These are phyloP conservation scores for Pestalotiopsis sp. DNA, from an alignment of 2,329 filamentous ascomycete genomes.

Conservation along the genomic window DNA sequence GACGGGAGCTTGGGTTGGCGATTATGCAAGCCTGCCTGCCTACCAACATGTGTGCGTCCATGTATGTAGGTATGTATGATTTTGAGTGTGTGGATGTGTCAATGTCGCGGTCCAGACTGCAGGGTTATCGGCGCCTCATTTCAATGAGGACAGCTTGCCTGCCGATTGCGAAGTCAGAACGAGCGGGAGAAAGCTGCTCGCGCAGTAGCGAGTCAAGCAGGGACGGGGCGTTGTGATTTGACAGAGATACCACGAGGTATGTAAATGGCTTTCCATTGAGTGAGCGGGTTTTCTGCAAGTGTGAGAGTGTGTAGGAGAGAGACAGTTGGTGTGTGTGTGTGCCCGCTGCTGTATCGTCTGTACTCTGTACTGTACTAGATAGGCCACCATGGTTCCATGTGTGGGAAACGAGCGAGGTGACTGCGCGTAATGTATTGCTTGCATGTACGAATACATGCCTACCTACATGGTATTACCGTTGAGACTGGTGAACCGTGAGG, in stretches of 20 bases:
- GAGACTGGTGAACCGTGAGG: background rate
- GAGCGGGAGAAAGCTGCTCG: background rate
- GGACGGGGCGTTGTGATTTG: background rate
- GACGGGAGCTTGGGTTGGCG: background rate
- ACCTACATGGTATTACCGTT: background rate
- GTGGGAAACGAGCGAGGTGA: too few species aligned
- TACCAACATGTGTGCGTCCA: background rate
- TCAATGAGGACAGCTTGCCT: background rate
- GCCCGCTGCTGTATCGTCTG: background rate
- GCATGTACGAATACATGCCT: background rate
- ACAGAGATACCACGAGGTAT: background rate
- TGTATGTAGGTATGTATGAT: background rate
- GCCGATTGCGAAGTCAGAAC: background rate
- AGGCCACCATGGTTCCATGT: too few species aligned
- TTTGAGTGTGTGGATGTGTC: background rate
- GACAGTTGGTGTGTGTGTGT: background rate
- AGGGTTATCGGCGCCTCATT: background rate
- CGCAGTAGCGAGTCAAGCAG: background rate
- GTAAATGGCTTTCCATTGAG: background rate
- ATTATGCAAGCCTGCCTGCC: background rate
- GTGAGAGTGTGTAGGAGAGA: background rate
- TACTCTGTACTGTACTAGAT: too few species aligned
- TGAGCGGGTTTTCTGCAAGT: background rate
- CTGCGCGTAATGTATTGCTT: too few species aligned
- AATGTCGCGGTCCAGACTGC: background rate